Base-by-base conservation (phyloP, 805 yeast genomes). In the Lachancea sp. region DNA sequence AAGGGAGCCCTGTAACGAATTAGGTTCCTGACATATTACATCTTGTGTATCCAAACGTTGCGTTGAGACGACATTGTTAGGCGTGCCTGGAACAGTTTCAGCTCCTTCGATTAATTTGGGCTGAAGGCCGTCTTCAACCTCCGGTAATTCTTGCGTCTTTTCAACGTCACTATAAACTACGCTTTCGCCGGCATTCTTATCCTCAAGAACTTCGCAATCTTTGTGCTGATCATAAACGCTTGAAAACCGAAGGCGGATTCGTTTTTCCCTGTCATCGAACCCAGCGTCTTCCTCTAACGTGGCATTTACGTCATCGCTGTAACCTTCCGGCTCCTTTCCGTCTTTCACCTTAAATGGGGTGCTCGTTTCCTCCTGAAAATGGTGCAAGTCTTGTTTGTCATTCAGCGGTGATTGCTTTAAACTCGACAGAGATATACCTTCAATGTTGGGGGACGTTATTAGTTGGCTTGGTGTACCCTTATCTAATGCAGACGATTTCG, bases 141-240 rank as follows among this genome's bases (percentile, higher is more conserved):
- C 61, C 4, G 61, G 60, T 17, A 57, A 38, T 21, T 57, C 62
- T 37, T 57, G 62, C 1, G 62, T 55, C 21, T 46, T 40, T 24
- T 56, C 61, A 1, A 45, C 45, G 23, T 56, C 61, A 40, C 60
- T 56, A 16, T 47, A 17, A 3, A 50, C 45, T 1, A 51, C 37
- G 4, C 36, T 29, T 6, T 40, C 33, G n/a, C 25, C 31, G n/a
- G 24, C 16, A 5, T 41, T 17, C 22, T 44, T 44, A 23, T 29
- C 20, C 6, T 23, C 35, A 22, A 19, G 4, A 5, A 6, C 12
- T 5, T 29, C 23, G 12, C 18, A 18, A 20, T 37, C 30, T 18
- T 26, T 30, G n/a, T 40, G 12, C 4, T 36, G 28, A 5, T 36
- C 33, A 15, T 21, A 21, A 9, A 28, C 15, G 36, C 29, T 40